Percentiles rank a stretch among this genome's conserved stretches.
These are phyloP conservation scores for Crataegus laevigata DNA, from an alignment of 306 rosid species.

Conservation along the genomic window DNA sequence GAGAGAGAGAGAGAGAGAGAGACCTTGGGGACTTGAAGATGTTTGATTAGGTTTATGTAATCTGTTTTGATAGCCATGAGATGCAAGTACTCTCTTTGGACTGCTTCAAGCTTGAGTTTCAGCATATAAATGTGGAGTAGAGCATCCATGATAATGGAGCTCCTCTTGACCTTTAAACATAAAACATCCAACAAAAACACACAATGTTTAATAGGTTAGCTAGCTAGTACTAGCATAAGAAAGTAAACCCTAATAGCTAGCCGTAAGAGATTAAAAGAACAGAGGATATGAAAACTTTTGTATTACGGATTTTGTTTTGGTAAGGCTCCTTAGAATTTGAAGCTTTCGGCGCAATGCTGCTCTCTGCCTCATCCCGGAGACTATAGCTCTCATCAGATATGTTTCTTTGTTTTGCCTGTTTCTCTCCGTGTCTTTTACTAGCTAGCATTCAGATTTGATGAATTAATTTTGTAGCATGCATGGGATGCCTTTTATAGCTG, in stretches of 20 bases:
- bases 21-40: slow-evolving; percentile 15
- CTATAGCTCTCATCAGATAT: slow-evolving; percentile 31
- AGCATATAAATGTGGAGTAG: slow-evolving; percentile 17
- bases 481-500: slow-evolving; percentile 3
- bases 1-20: background rate
- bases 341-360: slow-evolving; percentile 51
- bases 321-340: slow-evolving; percentile 40
- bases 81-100: slow-evolving; percentile 24
- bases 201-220: background rate
- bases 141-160: slow-evolving; percentile 3
- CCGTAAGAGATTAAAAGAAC: background rate
- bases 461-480: background rate
- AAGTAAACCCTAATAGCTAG: background rate
- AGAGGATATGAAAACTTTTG: no score
- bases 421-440: slow-evolving; percentile 2
- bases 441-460: background rate
- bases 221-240: background rate
- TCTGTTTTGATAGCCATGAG: slow-evolving; percentile 22
- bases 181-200: background rate
- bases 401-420: slow-evolving; percentile 4
- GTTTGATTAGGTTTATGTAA: slow-evolving; percentile 5
- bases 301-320: slow-evolving; percentile 41
- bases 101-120: slow-evolving; percentile 32
- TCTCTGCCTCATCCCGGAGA: slow-evolving; percentile 47
- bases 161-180: slow-evolving; percentile 17